These are phyloP conservation scores for Hydrangea macrophylla DNA, from an alignment of 148 eudicot genomes.

Conservation along the genomic window DNA sequence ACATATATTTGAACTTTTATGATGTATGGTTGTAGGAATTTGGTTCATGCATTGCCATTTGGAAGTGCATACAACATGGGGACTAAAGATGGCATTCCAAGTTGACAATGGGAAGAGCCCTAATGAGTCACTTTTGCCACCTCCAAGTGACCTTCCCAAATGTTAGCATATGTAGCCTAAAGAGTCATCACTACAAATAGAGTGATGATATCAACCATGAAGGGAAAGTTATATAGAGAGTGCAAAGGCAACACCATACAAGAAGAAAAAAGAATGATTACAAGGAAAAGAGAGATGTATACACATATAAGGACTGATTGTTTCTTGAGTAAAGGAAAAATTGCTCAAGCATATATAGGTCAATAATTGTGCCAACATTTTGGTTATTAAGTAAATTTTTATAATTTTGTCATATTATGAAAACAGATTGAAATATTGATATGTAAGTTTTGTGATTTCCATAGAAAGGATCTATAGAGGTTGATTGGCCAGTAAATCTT, in stretches of 20 bases:
- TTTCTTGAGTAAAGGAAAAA: neutral
- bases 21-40: constrained; percentile 25
- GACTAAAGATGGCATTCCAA: constrained; percentile 48
- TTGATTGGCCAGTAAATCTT: neutral
- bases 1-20: neutral
- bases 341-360: neutral
- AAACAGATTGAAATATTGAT: no score
- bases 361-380: constrained; percentile 2
- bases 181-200: neutral
- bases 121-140: constrained; percentile 43
- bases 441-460: neutral
- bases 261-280: constrained; percentile 5
- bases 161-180: constrained; percentile 15
- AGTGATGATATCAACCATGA: neutral
- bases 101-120: constrained; percentile 51
- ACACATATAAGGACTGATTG: neutral
- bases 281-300: neutral
- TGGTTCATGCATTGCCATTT: constrained; percentile 56
- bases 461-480: neutral
- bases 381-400: neutral
- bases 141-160: constrained; percentile 47
- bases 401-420: no score
- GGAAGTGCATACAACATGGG: constrained; percentile 49
- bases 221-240: neutral
- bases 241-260: neutral